These are phyloP conservation scores for Magnusiomyces fungicola DNA, from an alignment of 1,139 yeast genomes.

Conservation along the genomic window DNA sequence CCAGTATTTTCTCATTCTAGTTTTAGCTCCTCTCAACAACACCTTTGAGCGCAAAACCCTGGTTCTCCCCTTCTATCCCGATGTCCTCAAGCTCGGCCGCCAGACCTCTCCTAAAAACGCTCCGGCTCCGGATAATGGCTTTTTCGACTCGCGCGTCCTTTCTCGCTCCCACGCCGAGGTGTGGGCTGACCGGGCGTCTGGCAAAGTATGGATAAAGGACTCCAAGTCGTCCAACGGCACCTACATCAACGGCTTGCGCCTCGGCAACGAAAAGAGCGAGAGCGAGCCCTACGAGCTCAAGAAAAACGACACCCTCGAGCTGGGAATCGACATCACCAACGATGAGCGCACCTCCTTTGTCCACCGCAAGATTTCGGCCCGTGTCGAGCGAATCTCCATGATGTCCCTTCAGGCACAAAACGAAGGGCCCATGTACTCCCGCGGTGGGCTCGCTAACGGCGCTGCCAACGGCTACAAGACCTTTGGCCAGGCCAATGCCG, in stretches of 20 bases:
- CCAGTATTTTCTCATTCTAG: slow-evolving; percentile 44
- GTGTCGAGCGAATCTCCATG: slow-evolving; percentile 62
- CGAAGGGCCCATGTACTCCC: neutral
- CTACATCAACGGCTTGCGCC: slow-evolving; percentile 67
- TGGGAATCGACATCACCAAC: slow-evolving; percentile 87
- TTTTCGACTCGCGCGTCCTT: slow-evolving; percentile 86
- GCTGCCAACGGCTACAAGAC: slow-evolving; percentile 3
- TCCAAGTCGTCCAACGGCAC: slow-evolving; percentile 93
- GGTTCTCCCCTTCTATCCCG: slow-evolving; percentile 75
- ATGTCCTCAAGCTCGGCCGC: slow-evolving; percentile 78
- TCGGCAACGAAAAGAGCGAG: slow-evolving; percentile 50
- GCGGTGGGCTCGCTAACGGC: neutral
- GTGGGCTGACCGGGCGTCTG: slow-evolving; percentile 60
- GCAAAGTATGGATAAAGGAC: slow-evolving; percentile 72
- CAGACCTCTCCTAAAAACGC: slow-evolving; percentile 68
- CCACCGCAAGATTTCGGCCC: slow-evolving; percentile 79
- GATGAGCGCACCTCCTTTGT: slow-evolving; percentile 45
- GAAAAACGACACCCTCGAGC: slow-evolving; percentile 71
- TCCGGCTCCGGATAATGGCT: slow-evolving; percentile 81
- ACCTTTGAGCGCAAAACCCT: slow-evolving; percentile 77
- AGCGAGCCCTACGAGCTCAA: slow-evolving; percentile 53
- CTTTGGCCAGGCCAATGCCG: neutral
- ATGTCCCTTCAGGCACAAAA: slow-evolving; percentile 37
- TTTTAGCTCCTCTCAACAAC: slow-evolving; percentile 67
- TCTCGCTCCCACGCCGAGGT: slow-evolving; percentile 92